Conservation (phyloP, 345 rosid species). For the Hevea brasiliensis region DNA sequence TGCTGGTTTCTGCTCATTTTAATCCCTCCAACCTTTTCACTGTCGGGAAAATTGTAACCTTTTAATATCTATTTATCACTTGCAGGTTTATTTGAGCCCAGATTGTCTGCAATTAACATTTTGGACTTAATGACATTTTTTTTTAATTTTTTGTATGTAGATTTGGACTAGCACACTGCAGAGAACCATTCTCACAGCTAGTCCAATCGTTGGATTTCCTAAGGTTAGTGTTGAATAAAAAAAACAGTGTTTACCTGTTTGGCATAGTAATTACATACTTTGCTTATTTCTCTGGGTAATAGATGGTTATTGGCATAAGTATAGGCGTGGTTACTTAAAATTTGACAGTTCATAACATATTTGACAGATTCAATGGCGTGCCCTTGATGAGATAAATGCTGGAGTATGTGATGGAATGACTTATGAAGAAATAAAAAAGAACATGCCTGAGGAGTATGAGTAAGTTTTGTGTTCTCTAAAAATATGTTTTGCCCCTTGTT, state of each 20-base stretch:
- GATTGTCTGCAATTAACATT: neutral
- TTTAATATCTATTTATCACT: neutral
- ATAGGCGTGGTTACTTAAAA: neutral
- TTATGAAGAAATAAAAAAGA: constrained; percentile 86
- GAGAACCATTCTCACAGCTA: constrained; percentile 82
- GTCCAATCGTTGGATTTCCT: constrained; percentile 86
- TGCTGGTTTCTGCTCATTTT: too few species aligned
- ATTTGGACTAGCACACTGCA: constrained; percentile 99
- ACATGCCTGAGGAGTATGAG: constrained; percentile 98
- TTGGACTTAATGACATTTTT: neutral
- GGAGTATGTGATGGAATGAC: constrained; percentile 99
- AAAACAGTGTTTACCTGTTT: constrained; percentile 2
- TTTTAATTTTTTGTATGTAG: constrained; percentile 30
- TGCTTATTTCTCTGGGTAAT: constrained; percentile 4
- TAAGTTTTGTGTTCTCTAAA: constrained; percentile 44
- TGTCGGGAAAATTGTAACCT: neutral
- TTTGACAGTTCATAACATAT: constrained; percentile 8
- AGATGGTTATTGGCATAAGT: neutral
- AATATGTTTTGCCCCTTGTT: too few species aligned
- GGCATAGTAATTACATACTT: constrained; percentile 2
- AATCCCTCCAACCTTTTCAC: too few species aligned
- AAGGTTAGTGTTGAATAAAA: constrained; percentile 54
- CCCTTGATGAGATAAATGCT: constrained; percentile 96
- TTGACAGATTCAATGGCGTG: constrained; percentile 97
- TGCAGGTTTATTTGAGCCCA: neutral